These are phyloP conservation scores for Paramecium sonneborni DNA, from an alignment of 73 alveolate species.

Conservation along the genomic window DNA sequence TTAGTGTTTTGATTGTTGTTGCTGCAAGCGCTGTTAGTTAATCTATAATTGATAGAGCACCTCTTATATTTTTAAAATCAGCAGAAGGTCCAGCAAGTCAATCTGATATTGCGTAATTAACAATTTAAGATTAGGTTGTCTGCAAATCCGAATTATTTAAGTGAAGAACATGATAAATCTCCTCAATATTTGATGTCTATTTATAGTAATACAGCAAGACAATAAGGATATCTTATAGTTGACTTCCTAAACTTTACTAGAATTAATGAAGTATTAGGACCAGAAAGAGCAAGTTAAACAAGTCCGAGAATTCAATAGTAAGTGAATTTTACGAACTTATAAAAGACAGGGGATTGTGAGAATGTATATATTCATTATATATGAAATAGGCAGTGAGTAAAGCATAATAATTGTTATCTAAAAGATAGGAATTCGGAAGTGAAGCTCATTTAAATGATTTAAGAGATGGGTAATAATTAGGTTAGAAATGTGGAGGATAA, in stretches of 20 bases:
- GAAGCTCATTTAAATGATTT: not conserved
- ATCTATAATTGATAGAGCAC: slow-evolving; percentile 85
- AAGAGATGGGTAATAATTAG: not conserved
- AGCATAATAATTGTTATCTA: not conserved
- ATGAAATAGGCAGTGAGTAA: not conserved
- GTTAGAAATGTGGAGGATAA: not conserved
- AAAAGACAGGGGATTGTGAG: not conserved
- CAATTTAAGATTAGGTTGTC: not conserved
- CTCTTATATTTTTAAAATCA: slow-evolving; percentile 78
- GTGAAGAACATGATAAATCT: slow-evolving; percentile 6
- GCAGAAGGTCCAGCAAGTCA: slow-evolving; percentile 75
- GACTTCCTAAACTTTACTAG: slow-evolving; percentile 52
- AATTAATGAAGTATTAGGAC: slow-evolving; percentile 30
- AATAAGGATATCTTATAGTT: not conserved
- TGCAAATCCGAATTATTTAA: not conserved
- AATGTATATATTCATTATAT: not conserved
- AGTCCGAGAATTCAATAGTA: slow-evolving; percentile 52
- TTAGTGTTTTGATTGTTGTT: slow-evolving; percentile 79
- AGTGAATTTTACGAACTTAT: slow-evolving; percentile 11
- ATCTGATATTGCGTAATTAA: not conserved
- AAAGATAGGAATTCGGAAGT: slow-evolving; percentile 29
- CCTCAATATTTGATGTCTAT: not conserved
- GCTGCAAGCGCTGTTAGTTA: slow-evolving; percentile 77
- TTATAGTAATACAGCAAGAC: not conserved
- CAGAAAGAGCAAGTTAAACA: slow-evolving; percentile 31